phyloP scores from a whole-genome alignment of 495 filamentous ascomycete species.

The Daldinia caldariorum region DNA sequence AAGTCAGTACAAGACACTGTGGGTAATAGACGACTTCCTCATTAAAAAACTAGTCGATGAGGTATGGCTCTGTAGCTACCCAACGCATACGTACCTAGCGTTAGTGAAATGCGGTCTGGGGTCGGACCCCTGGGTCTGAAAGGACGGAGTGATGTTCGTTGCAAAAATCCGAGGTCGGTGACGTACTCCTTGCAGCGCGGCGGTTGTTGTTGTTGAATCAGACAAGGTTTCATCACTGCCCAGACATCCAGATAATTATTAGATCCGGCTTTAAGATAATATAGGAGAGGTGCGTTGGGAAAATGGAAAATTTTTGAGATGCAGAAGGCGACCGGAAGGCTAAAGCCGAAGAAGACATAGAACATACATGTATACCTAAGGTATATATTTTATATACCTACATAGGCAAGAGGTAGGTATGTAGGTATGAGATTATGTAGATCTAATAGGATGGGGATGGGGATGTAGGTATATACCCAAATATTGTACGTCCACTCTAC shows the following conservation, averaged over 20 bases:
- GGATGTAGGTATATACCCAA: no score
- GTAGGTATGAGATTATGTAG: not conserved
- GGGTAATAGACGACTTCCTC: not conserved
- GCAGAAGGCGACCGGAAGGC: constrained; percentile 33
- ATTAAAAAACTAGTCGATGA: constrained; percentile 7
- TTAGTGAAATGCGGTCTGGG: constrained; percentile 37
- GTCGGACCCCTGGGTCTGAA: constrained; percentile 9
- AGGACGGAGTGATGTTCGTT: constrained; percentile 31
- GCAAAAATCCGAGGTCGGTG: constrained; percentile 32
- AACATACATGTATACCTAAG: constrained; percentile 1
- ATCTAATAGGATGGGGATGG: no score
- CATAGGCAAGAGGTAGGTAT: not conserved
- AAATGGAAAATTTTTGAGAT: constrained; percentile 28
- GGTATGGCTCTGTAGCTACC: constrained; percentile 27
- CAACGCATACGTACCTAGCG: constrained; percentile 36
- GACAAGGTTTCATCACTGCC: constrained; percentile 30
- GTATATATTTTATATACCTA: constrained; percentile 4
- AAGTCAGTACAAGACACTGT: constrained; percentile 11
- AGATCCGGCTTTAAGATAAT: constrained; percentile 18
- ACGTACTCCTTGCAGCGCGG: constrained; percentile 36
- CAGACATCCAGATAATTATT: constrained; percentile 17
- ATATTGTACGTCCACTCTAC: not conserved
- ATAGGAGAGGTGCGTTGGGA: constrained; percentile 12
- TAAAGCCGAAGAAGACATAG: constrained; percentile 26
- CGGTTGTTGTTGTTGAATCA: constrained; percentile 16